Conservation (phyloP, 208 protist species). For the Trichomonas tenax region DNA sequence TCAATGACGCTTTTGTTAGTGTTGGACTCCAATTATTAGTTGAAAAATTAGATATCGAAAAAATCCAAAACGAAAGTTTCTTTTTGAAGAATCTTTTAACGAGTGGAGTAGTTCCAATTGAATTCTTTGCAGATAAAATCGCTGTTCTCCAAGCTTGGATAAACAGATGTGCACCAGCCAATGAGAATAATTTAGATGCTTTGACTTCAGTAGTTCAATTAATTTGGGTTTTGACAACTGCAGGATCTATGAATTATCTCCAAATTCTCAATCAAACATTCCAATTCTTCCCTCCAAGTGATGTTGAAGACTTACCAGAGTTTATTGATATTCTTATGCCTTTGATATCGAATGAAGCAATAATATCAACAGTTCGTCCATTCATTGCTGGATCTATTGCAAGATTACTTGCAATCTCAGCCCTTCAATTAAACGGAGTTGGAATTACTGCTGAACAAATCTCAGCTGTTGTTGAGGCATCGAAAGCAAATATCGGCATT, state of each 20-base stretch:
- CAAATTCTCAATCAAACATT: background rate
- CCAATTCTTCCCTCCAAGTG: background rate
- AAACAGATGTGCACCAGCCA: background rate
- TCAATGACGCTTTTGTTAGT: background rate
- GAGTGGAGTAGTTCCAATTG: background rate
- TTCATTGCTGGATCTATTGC: background rate
- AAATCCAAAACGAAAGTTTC: background rate
- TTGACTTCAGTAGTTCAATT: background rate
- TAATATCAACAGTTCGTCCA: background rate
- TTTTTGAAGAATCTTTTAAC: background rate
- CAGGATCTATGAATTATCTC: background rate
- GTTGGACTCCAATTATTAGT: background rate
- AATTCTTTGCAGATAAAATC: background rate
- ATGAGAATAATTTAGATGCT: background rate
- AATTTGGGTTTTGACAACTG: background rate
- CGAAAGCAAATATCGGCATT: background rate
- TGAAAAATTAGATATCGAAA: background rate
- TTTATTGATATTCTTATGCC: background rate
- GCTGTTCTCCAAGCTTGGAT: background rate
- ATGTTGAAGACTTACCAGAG: background rate
- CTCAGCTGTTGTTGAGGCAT: background rate
- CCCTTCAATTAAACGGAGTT: background rate
- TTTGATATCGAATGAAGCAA: background rate
- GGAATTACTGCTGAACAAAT: background rate
- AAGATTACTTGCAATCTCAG: background rate